Conservation (phyloP, 257 asterid species). For the Solanum sparsipilum region DNA sequence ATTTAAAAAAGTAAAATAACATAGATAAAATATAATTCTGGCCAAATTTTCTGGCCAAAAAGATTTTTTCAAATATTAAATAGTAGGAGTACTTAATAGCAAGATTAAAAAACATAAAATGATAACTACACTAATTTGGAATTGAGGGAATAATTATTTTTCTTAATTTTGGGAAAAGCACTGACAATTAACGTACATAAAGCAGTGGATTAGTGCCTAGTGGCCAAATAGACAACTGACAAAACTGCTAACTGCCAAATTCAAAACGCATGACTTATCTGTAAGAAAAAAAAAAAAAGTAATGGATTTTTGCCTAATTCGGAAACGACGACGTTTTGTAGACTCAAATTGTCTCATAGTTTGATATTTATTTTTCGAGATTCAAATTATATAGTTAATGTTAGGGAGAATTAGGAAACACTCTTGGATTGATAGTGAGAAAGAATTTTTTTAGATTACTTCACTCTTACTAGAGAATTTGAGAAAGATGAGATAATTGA, state of each 20-base stretch:
- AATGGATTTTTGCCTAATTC: not conserved
- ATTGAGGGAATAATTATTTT: not conserved
- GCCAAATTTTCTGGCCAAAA: too few species aligned
- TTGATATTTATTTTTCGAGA: not conserved
- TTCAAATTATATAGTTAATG: not conserved
- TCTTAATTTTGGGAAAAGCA: not conserved
- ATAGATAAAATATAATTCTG: too few species aligned
- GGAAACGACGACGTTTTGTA: not conserved
- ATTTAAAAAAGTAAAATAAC: too few species aligned
- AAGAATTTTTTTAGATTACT: not conserved
- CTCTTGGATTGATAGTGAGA: not conserved
- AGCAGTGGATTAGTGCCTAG: not conserved
- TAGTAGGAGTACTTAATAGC: not conserved
- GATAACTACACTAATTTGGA: not conserved
- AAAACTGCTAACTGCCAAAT: not conserved
- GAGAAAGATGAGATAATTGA: not conserved
- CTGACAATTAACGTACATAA: not conserved
- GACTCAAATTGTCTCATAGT: not conserved
- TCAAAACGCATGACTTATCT: not conserved
- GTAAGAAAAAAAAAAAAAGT: not conserved
- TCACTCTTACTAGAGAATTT: not conserved
- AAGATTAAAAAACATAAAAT: too few species aligned
- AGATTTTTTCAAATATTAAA: too few species aligned
- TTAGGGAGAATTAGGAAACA: too few species aligned
- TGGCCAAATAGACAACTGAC: not conserved